Evolutionary conservation across 1,284 basidiomycete species (phyloP).

Genomic region (Leccinum insigne): DNA sequence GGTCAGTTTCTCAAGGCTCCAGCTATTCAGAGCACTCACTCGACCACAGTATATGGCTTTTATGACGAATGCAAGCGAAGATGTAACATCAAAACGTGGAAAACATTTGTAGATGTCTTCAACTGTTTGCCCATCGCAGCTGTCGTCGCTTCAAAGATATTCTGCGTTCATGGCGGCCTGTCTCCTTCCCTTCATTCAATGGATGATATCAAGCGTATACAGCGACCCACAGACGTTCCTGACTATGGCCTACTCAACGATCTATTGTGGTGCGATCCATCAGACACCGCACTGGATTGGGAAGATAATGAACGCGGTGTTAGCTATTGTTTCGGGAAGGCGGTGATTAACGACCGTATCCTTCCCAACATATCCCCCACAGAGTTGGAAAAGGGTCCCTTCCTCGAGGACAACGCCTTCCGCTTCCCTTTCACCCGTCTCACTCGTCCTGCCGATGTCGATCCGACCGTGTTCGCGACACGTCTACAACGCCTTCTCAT

Average conservation of each 20-base stretch:
- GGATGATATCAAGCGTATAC: constrained; percentile 99
- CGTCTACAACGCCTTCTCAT: no score
- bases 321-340: constrained; percentile 99
- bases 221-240: constrained; percentile 98
- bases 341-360: constrained; percentile 82
- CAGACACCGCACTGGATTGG: constrained; percentile 98
- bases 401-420: no score
- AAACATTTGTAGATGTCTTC: constrained; percentile 99
- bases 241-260: constrained; percentile 99
- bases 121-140: constrained; percentile 99
- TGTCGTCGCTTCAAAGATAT: constrained; percentile 99
- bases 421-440: no score
- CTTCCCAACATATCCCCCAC: constrained; percentile 38
- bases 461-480: no score
- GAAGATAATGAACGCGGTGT: constrained; percentile 99
- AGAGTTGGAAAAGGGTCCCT: constrained; percentile 44
- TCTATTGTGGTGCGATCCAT: constrained; percentile 98
- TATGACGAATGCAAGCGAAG: constrained; percentile 99
- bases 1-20: constrained; percentile 50
- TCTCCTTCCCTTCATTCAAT: constrained; percentile 97
- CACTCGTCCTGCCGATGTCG: no score
- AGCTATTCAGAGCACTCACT: constrained; percentile 18
- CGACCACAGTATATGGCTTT: constrained; percentile 88
- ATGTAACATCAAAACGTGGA: constrained; percentile 99
- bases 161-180: constrained; percentile 98